Evolutionary conservation across 2,329 filamentous ascomycete species (phyloP), one percentile per base, ranked within the genome.

Genomic region (Aspergillus sergii): DNA sequence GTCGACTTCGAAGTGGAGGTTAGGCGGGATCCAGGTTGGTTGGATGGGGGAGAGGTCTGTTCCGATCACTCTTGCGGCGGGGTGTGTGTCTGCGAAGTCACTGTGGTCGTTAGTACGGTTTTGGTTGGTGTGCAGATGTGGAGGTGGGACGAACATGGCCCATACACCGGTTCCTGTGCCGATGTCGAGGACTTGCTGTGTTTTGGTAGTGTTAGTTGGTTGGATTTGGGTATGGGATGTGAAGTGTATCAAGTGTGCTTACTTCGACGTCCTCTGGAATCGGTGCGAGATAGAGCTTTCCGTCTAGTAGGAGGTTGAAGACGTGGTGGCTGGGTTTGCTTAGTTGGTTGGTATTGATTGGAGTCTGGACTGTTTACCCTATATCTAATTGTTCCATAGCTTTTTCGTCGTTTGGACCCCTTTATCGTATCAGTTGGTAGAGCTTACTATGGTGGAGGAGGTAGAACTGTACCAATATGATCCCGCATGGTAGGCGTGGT

Each of bases 41-140:
- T 84, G 83, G 55, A 84, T 84, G 43, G 82, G 81, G 0, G 79
- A 81, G 53, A 84, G 77, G 67, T 84, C 82, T 26, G 77, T 80
- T 45, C 82, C 83, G 4, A 78, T 78, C 45, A 85, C 77, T 30
- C 73, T 69, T 16, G 81, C 79, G 28, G 71, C 71, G 8, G 78
- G 78, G 61, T 77, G 70, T 48, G 76, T 46, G 67, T 80, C 65
- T 57, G 72, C 75, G 53, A 76, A 69, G 45, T 73, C 71, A n/a
- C 69, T 74, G 59, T 12, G 66, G 23, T 26, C 2, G 32, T 56
- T 55, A 56, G 45, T 7, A 12, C 21, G 10, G 11, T 16, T 5
- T 11, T 14, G 19, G 4, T 14, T 23, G 28, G 5, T 28, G 26
- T 28, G 26, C 1, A 28, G 26, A 28, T 14, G 12, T 39, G 51